Percentiles rank a stretch among this genome's conserved stretches.
These are phyloP conservation scores for Fistulinella prunicolor DNA, from an alignment of 768 basidiomycete species.

Conservation along the genomic window DNA sequence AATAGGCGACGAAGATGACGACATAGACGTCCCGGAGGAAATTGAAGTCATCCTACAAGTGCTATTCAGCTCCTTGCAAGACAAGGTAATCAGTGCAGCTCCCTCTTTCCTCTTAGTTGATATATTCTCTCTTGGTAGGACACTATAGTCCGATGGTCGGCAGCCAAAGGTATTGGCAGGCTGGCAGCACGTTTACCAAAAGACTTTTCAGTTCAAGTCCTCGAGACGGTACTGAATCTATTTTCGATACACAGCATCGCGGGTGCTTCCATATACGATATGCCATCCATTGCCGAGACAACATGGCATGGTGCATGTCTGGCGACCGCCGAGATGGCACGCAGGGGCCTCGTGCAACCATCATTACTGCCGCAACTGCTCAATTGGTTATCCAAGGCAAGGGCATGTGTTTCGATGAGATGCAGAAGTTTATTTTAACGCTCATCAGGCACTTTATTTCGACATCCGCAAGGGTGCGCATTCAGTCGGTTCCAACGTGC, in stretches of 20 bases:
- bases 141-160: conserved; percentile 91
- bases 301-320: conserved; percentile 96
- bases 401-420: conserved; percentile 9
- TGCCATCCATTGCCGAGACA: conserved; percentile 74
- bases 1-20: conserved; percentile 33
- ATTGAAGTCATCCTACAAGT: conserved; percentile 73
- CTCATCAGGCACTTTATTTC: conserved; percentile 77
- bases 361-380: conserved; percentile 62
- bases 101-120: not conserved
- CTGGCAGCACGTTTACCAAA: conserved; percentile 76
- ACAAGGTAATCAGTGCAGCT: conserved; percentile 55
- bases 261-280: conserved; percentile 62
- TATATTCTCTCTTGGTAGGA: conserved; percentile 52
- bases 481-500: conserved; percentile 90
- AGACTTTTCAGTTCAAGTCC: conserved; percentile 75
- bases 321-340: conserved; percentile 88
- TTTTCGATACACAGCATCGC: conserved; percentile 73
- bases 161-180: conserved; percentile 88
- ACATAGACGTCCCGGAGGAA: conserved; percentile 71
- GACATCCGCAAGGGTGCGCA: conserved; percentile 91
- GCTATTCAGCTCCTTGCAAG: conserved; percentile 70
- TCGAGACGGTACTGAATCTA: conserved; percentile 72
- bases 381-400: conserved; percentile 78
- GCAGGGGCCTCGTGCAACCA: conserved; percentile 67
- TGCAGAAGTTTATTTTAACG: conserved; percentile 11